A percentile compares a stretch with the other conserved stretches of the same genome.
Conservation (phyloP, 768 basidiomycete species). For the Dioszegia crocea region DNA sequence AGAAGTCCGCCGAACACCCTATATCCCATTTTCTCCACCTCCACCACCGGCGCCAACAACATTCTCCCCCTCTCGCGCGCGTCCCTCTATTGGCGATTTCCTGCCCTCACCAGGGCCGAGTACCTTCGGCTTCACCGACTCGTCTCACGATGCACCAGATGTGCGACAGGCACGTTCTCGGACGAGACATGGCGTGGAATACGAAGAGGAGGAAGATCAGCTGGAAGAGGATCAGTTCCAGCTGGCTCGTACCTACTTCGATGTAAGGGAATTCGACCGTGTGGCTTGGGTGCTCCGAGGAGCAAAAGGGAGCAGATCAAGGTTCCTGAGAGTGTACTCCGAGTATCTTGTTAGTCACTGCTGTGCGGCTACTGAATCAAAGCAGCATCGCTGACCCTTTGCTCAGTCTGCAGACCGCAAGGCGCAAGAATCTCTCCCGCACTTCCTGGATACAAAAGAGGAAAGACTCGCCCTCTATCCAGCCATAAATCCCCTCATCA, state of each 20-base stretch:
- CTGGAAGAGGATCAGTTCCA: slow-evolving; percentile 59
- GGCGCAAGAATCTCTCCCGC: slow-evolving; percentile 64
- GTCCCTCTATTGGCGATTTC: slow-evolving; percentile 35
- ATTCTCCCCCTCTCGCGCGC: slow-evolving; percentile 16
- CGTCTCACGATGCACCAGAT: not conserved
- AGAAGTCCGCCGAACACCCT: slow-evolving; percentile 26
- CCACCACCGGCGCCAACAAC: slow-evolving; percentile 3
- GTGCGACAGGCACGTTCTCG: slow-evolving; percentile 26
- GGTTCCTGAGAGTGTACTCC: slow-evolving; percentile 74
- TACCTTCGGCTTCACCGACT: slow-evolving; percentile 15
- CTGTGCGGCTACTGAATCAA: too few species aligned
- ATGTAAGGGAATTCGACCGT: slow-evolving; percentile 71
- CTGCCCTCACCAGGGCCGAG: slow-evolving; percentile 39
- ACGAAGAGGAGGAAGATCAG: slow-evolving; percentile 56
- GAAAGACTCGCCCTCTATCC: slow-evolving; percentile 45
- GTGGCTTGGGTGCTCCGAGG: slow-evolving; percentile 63
- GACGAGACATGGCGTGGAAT: slow-evolving; percentile 37
- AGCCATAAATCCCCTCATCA: slow-evolving; percentile 38
- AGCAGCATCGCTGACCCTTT: too few species aligned
- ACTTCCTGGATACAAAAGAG: slow-evolving; percentile 56
- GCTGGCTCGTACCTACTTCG: slow-evolving; percentile 68
- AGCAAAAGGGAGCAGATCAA: slow-evolving; percentile 67
- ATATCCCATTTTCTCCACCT: slow-evolving; percentile 42
- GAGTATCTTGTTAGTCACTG: slow-evolving; percentile 71
- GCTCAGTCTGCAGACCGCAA: slow-evolving; percentile 74